Conservation (phyloP, 2,329 filamentous ascomycete species). For the Claviceps sp. region DNA sequence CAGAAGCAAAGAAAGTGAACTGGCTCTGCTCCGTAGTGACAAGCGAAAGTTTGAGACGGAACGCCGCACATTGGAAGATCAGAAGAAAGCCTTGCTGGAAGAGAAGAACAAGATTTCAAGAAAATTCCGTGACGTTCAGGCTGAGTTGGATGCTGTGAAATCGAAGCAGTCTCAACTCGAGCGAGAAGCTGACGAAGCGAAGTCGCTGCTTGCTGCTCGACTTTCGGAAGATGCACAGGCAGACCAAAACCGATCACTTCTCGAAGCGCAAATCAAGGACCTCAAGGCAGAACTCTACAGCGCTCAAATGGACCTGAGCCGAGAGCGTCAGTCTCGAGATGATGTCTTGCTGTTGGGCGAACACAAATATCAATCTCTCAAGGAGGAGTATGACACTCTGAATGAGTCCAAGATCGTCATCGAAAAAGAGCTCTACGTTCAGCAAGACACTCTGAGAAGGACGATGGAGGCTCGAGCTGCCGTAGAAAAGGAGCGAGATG, state of each 20-base stretch:
- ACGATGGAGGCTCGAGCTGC: slow-evolving; percentile 68
- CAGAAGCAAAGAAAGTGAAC: slow-evolving; percentile 83
- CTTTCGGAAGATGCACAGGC: slow-evolving; percentile 83
- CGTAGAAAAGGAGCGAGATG: slow-evolving; percentile 78
- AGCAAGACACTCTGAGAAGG: slow-evolving; percentile 80
- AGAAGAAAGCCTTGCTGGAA: slow-evolving; percentile 54
- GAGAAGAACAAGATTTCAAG: slow-evolving; percentile 70
- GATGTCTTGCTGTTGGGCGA: slow-evolving; percentile 85
- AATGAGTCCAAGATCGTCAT: slow-evolving; percentile 96
- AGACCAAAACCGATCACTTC: slow-evolving; percentile 63
- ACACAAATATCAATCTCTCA: slow-evolving; percentile 70
- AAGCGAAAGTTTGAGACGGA: slow-evolving; percentile 74
- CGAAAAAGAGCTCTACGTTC: slow-evolving; percentile 92
- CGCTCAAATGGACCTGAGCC: slow-evolving; percentile 75
- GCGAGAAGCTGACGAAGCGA: slow-evolving; percentile 79
- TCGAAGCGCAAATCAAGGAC: slow-evolving; percentile 77
- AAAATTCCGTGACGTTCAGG: slow-evolving; percentile 71
- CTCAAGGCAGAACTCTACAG: slow-evolving; percentile 77
- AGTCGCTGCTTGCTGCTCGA: slow-evolving; percentile 71
- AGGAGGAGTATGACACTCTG: slow-evolving; percentile 72
- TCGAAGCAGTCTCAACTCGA: slow-evolving; percentile 75
- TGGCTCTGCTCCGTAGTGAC: slow-evolving; percentile 72
- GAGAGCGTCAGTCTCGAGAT: slow-evolving; percentile 84
- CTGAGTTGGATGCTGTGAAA: slow-evolving; percentile 74
- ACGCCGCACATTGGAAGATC: slow-evolving; percentile 62